Evolutionary conservation across 345 rosid species (phyloP).

Genomic region (Trapa incisa): DNA sequence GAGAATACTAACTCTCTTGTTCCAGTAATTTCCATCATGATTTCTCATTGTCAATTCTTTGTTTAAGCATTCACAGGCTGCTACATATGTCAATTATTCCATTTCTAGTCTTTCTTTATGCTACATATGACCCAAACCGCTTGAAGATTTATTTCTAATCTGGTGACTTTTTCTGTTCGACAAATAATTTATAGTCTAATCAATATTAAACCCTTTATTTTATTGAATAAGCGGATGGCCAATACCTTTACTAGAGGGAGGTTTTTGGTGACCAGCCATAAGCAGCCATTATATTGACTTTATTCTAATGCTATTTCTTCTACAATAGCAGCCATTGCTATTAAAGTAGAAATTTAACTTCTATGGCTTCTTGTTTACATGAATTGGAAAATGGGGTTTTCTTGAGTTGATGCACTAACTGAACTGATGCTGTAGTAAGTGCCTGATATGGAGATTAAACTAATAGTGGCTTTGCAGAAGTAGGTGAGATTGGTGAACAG

Average conservation of each 20-base stretch:
- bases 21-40: background rate
- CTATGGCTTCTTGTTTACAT: conserved; percentile 2
- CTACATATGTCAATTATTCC: conserved; percentile 5
- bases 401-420: conserved; percentile 4
- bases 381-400: background rate
- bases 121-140: background rate
- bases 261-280: conserved; percentile 12
- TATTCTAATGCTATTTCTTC: background rate
- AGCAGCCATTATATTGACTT: background rate
- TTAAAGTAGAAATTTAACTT: background rate
- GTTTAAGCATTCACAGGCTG: background rate
- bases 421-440: background rate
- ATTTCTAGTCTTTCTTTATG: background rate
- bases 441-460: conserved; percentile 1
- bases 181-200: background rate
- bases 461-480: conserved; percentile 10
- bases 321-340: background rate
- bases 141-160: conserved; percentile 2
- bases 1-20: too few species aligned
- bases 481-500: conserved; percentile 28
- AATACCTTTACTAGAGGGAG: conserved; percentile 9
- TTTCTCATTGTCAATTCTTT: conserved; percentile 1
- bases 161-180: too few species aligned
- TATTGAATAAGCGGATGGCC: conserved; percentile 10
- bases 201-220: background rate